These are phyloP conservation scores for Oryza officinalis DNA, from an alignment of 176 grass and related monocot species.

Conservation along the genomic window DNA sequence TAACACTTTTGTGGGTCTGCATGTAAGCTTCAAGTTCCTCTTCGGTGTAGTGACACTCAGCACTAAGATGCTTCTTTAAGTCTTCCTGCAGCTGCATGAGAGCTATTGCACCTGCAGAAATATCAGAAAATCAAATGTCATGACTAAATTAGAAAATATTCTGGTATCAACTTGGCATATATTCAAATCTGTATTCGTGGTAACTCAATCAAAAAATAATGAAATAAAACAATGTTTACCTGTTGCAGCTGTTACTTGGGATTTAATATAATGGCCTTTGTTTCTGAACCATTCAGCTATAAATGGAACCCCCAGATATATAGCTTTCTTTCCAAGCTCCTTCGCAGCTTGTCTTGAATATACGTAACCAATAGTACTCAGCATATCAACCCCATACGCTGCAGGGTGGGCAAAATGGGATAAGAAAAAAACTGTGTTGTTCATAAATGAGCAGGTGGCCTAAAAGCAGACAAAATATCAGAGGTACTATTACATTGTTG, in stretches of 20 bases:
- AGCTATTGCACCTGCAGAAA: conserved; percentile 75
- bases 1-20: conserved; percentile 67
- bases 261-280: conserved; percentile 94
- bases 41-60: conserved; percentile 69
- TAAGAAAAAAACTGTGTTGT: conserved; percentile 7
- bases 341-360: conserved; percentile 91
- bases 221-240: conserved; percentile 35
- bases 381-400: conserved; percentile 93
- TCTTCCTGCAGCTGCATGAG: conserved; percentile 95
- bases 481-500: neutral
- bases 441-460: neutral
- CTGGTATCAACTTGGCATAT: conserved; percentile 1
- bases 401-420: conserved; percentile 27
- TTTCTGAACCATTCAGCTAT: conserved; percentile 97
- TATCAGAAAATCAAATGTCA: conserved; percentile 15
- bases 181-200: neutral
- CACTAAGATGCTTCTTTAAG: conserved; percentile 73
- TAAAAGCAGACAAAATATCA: conserved; percentile 5
- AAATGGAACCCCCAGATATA: conserved; percentile 84
- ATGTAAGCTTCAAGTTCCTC: conserved; percentile 84
- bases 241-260: conserved; percentile 91
- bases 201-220: neutral
- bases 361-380: conserved; percentile 91
- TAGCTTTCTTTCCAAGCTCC: conserved; percentile 91
- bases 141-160: neutral